Evolutionary conservation across 2,329 filamentous ascomycete genomes (phyloP).

Genomic region (Acrocalymma vagum): DNA sequence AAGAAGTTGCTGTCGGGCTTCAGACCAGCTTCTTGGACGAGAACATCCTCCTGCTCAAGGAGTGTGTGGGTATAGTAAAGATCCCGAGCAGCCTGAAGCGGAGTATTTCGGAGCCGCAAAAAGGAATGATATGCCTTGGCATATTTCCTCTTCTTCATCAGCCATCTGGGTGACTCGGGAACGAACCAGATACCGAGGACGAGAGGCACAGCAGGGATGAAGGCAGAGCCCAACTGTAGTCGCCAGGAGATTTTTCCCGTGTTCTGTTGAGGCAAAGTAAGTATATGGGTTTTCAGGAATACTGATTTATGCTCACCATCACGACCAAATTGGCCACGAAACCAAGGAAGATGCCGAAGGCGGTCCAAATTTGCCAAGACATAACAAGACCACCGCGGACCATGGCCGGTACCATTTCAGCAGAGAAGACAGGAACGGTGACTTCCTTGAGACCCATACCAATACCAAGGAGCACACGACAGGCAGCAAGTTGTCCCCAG

Average conservation of each 20-base stretch:
- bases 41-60: constrained; percentile 42
- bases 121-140: constrained; percentile 50
- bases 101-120: constrained; percentile 47
- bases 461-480: constrained; percentile 47
- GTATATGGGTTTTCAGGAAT: neutral
- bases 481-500: constrained; percentile 51
- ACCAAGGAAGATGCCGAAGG: constrained; percentile 57
- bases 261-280: constrained; percentile 22
- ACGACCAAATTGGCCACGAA: constrained; percentile 52
- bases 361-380: constrained; percentile 56
- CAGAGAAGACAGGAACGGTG: constrained; percentile 56
- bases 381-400: constrained; percentile 60
- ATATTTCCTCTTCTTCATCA: constrained; percentile 52
- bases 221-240: constrained; percentile 49
- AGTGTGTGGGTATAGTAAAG: constrained; percentile 53
- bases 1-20: constrained; percentile 49
- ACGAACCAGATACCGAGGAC: constrained; percentile 52
- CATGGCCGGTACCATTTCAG: constrained; percentile 57
- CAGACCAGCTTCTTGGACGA: constrained; percentile 42
- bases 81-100: constrained; percentile 52
- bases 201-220: constrained; percentile 49
- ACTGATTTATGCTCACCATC: constrained; percentile 26
- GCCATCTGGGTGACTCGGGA: constrained; percentile 51
- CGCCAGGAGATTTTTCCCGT: constrained; percentile 48
- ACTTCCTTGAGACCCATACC: constrained; percentile 57